Conservation (phyloP, 2,329 filamentous ascomycete genomes). For the Trichoderma breve region DNA sequence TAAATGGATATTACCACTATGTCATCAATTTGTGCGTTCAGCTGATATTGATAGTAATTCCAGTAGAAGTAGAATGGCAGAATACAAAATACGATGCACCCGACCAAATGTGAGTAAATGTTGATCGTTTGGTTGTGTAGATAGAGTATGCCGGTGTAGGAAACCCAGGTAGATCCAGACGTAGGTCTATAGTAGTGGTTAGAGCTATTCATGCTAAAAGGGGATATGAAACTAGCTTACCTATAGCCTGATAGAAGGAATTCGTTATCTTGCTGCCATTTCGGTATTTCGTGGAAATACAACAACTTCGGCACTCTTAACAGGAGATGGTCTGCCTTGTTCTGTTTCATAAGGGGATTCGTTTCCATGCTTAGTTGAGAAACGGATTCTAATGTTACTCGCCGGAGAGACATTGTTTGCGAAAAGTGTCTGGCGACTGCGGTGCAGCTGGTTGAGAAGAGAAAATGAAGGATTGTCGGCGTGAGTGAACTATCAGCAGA, state of each 20-base stretch:
- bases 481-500: neutral
- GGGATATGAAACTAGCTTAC: neutral
- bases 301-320: neutral
- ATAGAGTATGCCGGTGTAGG: conserved; percentile 17
- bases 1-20: conserved; percentile 22
- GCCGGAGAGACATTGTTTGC: neutral
- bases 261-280: neutral
- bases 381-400: neutral
- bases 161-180: conserved; percentile 16
- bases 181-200: neutral
- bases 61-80: neutral
- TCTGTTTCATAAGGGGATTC: neutral
- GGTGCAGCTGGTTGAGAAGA: neutral
- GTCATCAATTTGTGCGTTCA: neutral
- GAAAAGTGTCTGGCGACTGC: neutral
- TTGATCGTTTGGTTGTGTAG: conserved; percentile 22
- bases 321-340: neutral
- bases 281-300: neutral
- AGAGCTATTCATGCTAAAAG: neutral
- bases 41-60: neutral
- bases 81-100: conserved; percentile 1
- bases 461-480: neutral
- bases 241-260: neutral
- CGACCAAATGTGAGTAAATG: conserved; percentile 20
- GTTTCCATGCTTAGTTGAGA: neutral